Conservation (phyloP, 2,329 filamentous ascomycete genomes). For the Monosporascus sp. region DNA sequence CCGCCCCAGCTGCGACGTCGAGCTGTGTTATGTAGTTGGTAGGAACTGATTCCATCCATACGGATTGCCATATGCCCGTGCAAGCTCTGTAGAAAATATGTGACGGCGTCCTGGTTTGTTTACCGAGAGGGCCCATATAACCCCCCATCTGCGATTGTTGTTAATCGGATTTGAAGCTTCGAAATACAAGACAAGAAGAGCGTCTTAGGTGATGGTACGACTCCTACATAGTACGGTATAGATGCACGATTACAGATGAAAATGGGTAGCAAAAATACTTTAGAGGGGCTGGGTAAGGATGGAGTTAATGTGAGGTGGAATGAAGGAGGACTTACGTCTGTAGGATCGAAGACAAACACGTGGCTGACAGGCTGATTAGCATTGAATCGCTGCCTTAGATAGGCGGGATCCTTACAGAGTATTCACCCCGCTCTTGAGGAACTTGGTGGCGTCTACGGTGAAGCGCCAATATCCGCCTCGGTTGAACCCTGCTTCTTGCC, state of each 20-base stretch:
- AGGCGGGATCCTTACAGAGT: slow-evolving; percentile 40
- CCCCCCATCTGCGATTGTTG: slow-evolving; percentile 2
- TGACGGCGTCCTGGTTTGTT: slow-evolving; percentile 51
- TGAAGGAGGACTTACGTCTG: slow-evolving; percentile 37
- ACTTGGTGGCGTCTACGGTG: slow-evolving; percentile 51
- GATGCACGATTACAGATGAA: no score
- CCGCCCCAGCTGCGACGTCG: slow-evolving; percentile 52
- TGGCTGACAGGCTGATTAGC: slow-evolving; percentile 34
- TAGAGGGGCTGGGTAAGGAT: not conserved
- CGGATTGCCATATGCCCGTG: slow-evolving; percentile 69
- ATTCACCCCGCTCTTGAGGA: slow-evolving; percentile 42
- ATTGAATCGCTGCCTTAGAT: not conserved
- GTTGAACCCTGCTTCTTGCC: slow-evolving; percentile 45
- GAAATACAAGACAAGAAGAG: not conserved
- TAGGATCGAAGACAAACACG: slow-evolving; percentile 64
- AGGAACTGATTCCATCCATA: slow-evolving; percentile 65
- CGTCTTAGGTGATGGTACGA: no score
- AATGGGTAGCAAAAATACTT: no score
- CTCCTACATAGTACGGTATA: no score
- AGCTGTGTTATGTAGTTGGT: slow-evolving; percentile 51
- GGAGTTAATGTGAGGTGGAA: not conserved
- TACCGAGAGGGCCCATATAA: slow-evolving; percentile 59
- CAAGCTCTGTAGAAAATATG: slow-evolving; percentile 70
- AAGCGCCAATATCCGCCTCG: slow-evolving; percentile 60
- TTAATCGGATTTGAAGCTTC: not conserved